Evolutionary conservation across 129 eudicot species (phyloP).

Genomic region (Artemisia tridentata): DNA sequence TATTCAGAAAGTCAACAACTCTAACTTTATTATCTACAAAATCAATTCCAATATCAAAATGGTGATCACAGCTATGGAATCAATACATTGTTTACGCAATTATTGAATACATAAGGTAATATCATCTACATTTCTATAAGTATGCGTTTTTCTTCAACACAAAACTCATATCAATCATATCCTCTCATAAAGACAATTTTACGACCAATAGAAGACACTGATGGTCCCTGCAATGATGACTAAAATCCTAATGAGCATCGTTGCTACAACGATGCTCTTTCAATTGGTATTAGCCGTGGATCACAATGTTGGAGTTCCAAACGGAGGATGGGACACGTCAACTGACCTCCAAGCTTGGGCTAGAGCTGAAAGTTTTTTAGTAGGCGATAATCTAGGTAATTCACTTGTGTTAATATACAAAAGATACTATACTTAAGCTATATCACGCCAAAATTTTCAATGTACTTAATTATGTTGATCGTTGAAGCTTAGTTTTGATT

Average conservation of each 20-base stretch:
- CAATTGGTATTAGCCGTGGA: constrained; percentile 38
- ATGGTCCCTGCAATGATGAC: constrained; percentile 27
- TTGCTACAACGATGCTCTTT: constrained; percentile 44
- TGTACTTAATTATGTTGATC: no score
- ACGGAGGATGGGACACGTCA: constrained; percentile 52
- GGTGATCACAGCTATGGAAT: constrained; percentile 25
- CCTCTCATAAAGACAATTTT: constrained; percentile 6
- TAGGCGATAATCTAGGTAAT: constrained; percentile 58
- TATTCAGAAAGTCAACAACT: constrained; percentile 15
- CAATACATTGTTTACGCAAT: constrained; percentile 27
- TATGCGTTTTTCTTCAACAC: neutral
- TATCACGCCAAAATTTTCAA: neutral
- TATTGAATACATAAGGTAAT: constrained; percentile 24
- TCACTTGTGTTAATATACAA: neutral
- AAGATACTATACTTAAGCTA: neutral
- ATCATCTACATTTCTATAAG: constrained; percentile 22
- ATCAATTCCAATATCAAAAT: constrained; percentile 18
- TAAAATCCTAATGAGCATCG: constrained; percentile 30
- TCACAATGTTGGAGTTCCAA: constrained; percentile 52
- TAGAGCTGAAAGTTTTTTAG: constrained; percentile 41
- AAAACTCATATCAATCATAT: neutral
- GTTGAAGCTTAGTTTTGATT: no score
- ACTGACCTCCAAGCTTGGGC: constrained; percentile 54
- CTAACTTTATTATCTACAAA: constrained; percentile 14
- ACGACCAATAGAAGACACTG: constrained; percentile 31